Evolutionary conservation across 805 yeast genomes (phyloP).

Genomic region (Zygotorulaspora chibaensis): DNA sequence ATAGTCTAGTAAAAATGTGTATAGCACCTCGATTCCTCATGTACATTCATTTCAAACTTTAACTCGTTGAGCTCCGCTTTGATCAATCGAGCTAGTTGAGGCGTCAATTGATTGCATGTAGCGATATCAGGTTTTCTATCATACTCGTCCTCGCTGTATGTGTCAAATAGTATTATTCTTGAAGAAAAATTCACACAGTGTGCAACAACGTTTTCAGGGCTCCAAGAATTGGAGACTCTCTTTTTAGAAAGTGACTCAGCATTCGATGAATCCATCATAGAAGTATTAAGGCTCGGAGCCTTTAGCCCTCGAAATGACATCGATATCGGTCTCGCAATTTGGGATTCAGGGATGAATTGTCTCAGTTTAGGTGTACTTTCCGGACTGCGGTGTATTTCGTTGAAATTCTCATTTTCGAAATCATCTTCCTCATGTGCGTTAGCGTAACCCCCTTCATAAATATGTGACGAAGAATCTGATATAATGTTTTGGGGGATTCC

Average conservation of each 20-base stretch:
- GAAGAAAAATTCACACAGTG: constrained; percentile 63
- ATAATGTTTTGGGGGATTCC: not conserved
- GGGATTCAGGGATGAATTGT: constrained; percentile 22
- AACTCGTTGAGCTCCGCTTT: constrained; percentile 78
- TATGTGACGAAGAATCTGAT: not conserved
- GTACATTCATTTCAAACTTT: constrained; percentile 79
- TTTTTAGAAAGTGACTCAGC: constrained; percentile 30
- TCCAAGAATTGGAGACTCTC: constrained; percentile 4
- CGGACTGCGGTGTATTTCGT: constrained; percentile 9
- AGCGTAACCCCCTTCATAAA: too few species aligned
- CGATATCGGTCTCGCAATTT: constrained; percentile 36
- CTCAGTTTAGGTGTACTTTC: constrained; percentile 11
- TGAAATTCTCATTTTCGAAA: constrained; percentile 31
- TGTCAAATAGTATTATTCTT: constrained; percentile 76
- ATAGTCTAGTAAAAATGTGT: constrained; percentile 69
- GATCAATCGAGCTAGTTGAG: constrained; percentile 78
- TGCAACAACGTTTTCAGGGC: constrained; percentile 1
- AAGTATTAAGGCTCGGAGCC: constrained; percentile 52
- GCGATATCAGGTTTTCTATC: constrained; percentile 92
- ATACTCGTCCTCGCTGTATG: constrained; percentile 76
- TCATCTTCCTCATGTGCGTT: constrained; percentile 10
- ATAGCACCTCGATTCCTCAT: constrained; percentile 68
- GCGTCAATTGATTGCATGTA: constrained; percentile 88
- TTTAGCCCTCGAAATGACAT: constrained; percentile 59
- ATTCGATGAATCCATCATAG: constrained; percentile 24